These are phyloP conservation scores for Phytophthora hybrid DNA, from an alignment of 352 stramenopile species.

Conservation along the genomic window DNA sequence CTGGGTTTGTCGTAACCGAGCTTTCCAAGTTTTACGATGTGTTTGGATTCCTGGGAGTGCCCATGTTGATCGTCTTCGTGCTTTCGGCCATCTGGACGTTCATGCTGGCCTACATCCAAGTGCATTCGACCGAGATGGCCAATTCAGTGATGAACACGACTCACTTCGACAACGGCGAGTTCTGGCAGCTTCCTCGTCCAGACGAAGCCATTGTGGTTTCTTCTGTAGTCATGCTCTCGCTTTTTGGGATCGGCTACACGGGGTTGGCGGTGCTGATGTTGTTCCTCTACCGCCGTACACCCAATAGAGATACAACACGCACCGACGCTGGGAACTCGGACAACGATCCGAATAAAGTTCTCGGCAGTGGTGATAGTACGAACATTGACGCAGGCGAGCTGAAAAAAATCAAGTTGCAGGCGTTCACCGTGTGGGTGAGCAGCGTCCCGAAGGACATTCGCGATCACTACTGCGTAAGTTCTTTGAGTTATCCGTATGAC, in stretches of 20 bases:
- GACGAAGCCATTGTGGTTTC: constrained; percentile 30
- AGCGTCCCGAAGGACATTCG: constrained; percentile 28
- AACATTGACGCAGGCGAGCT: not conserved
- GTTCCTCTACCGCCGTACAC: constrained; percentile 20
- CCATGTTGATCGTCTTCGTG: constrained; percentile 52
- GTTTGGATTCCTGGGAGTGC: constrained; percentile 46
- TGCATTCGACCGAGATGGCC: constrained; percentile 43
- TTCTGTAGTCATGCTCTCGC: constrained; percentile 34
- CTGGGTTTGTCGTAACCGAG: constrained; percentile 21
- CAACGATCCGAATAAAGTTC: not conserved
- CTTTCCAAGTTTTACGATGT: constrained; percentile 39
- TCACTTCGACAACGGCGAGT: constrained; percentile 54
- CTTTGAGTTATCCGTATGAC: not conserved
- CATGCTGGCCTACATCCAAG: constrained; percentile 49
- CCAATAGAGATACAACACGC: not conserved
- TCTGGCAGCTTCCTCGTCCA: constrained; percentile 51
- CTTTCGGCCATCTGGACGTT: constrained; percentile 48
- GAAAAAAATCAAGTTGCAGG: not conserved
- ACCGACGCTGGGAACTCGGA: not conserved
- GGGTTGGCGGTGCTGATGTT: constrained; percentile 46
- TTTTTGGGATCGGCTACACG: constrained; percentile 48
- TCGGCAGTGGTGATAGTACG: not conserved
- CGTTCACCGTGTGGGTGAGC: constrained; percentile 9
- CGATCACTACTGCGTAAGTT: constrained; percentile 37
- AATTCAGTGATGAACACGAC: constrained; percentile 53